Base-by-base conservation (phyloP, 768 basidiomycete species). In the Naganishia antarctica region DNA sequence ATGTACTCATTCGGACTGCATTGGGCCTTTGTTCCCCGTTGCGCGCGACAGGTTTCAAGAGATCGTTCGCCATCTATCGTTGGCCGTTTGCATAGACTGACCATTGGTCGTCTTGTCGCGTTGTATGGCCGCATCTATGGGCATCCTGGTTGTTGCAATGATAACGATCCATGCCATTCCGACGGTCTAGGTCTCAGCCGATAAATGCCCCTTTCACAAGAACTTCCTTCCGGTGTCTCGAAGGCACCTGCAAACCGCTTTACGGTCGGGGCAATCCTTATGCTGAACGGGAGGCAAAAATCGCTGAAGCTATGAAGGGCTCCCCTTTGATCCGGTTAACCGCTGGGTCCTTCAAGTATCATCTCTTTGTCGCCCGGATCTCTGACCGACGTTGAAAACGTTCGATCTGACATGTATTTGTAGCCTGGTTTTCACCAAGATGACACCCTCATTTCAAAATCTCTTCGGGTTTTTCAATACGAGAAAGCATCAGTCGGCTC, bases 61-160 rank as follows among this genome's bases (percentile, higher is more conserved):
- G 53, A 34, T 23, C 37, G 23, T 57, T 57, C 37, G 53, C 37
- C 34, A 57, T 57, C 53, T 57, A 41, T 26, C 32, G 32, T 23
- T 57, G 53, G 53, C 53, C 53, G 23, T 57, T 57, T 6, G 34
- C 53, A 16, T 57, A 51, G 18, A 37, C 34, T 7, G 15, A 7
- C 21, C 8, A 21, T 9, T 51, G 21, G 31, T 29, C 1, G 2
- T 5, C 15, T 31, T 34, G 31, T 7, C n/a, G 18, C 6, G 18
- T 51, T 16, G n/a, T 57, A 57, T 40, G 2, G 13, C 43, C 15
- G 1, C 31, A 9, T 51, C 6, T 57, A 9, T 25, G n/a, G 8
- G 43, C n/a, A 11, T 26, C 13, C 3, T 21, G 37, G 53, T 57
- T 57, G 53, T 57, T 31, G 32, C 8, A n/a, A n/a, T 51, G n/a